Evolutionary conservation across 129 eudicot genomes (phyloP), one percentile per base, ranked within the genome.

Genomic region (Pseudognaphalium luteoalbum): DNA sequence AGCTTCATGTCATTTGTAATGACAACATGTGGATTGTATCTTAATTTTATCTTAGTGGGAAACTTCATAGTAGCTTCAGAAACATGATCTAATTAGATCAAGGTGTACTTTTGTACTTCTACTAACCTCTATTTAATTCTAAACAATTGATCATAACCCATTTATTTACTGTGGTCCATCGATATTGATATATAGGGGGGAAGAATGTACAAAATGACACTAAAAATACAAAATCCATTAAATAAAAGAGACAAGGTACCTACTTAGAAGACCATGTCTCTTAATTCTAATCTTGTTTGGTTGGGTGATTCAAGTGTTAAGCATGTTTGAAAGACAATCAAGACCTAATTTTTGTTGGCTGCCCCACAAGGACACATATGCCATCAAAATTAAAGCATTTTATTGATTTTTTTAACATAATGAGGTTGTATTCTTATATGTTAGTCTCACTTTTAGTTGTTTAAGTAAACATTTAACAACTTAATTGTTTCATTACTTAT

Each of bases 241-340:
- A 58, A 60, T 62, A 57, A 80, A 68, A 74, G 84, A 71, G 84
- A 80, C 84, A 80, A n/a, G 33, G 60, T 80, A 80, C 84, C 84
- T 80, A 67, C 84, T 80, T 32, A 80, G 20, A 75, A 74, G 58
- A 74, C 64, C 11, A 58, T 80, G 84, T 80, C 80, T 9, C 84
- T 80, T 59, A 74, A 57, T 47, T 80, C 70, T 54, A 73, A 58
- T 74, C 65, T 42, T 73, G 70, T 67, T 74, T 80, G 61, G 79
- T 65, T 73, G 75, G 58, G 37, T 66, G 52, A 5, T 2, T 44
- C 4, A 12, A 65, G 75, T 73, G 51, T 66, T 66, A 68, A 44
- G 65, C 56, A 74, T 80, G 80, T 74, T 68, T 80, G 74, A 58
- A 80, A 74, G 65, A 42, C 84, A 30, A 66, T 80, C 76, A 67